Evolutionary conservation across 1,284 basidiomycete species (phyloP).

Genomic region (Ustilago sp.): DNA sequence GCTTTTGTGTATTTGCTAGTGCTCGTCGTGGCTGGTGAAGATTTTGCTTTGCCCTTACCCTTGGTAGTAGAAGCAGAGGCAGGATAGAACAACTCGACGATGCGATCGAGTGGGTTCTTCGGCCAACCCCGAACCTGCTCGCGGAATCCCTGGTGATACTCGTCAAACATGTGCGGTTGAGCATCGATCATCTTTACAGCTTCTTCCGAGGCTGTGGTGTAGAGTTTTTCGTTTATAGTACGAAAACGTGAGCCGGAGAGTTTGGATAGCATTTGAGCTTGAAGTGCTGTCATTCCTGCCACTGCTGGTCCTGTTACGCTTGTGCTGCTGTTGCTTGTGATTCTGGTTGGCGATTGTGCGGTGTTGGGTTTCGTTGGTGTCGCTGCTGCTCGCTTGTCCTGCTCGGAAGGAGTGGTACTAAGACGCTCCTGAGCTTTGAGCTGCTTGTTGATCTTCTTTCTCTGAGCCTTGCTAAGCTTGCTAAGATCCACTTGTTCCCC

Average conservation of each 20-base stretch:
- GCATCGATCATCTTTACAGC: conserved; percentile 60
- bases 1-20: conserved; percentile 9
- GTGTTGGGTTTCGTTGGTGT: neutral
- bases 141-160: conserved; percentile 68
- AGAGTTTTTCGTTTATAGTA: conserved; percentile 68
- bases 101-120: conserved; percentile 65
- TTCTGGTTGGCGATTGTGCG: neutral
- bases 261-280: conserved; percentile 59
- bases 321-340: neutral
- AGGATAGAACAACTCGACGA: conserved; percentile 51
- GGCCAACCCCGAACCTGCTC: conserved; percentile 68
- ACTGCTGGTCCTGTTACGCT: neutral
- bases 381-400: neutral
- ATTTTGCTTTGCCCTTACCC: conserved; percentile 16
- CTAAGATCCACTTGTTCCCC: conserved; percentile 35
- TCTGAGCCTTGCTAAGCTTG: conserved; percentile 58
- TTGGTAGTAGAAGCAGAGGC: neutral
- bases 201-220: conserved; percentile 58
- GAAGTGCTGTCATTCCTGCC: conserved; percentile 46
- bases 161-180: conserved; percentile 57
- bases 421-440: conserved; percentile 27
- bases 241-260: conserved; percentile 68
- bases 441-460: conserved; percentile 62
- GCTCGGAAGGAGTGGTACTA: neutral
- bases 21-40: neutral